Base-by-base conservation (phyloP, 306 rosid species). In the Glycine latifolia region DNA sequence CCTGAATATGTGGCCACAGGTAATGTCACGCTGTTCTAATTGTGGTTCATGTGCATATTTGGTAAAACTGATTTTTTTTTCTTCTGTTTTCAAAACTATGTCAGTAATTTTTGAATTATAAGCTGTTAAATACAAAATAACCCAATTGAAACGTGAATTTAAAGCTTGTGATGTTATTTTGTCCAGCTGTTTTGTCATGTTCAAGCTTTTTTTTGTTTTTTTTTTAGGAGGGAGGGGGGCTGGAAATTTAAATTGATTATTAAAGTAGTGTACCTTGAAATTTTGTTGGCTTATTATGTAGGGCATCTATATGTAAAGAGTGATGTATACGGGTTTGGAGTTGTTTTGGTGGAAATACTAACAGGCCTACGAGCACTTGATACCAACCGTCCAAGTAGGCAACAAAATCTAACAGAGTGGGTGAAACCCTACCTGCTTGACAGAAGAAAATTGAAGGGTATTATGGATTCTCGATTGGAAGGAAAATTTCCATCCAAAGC, bases 1-100 rank as follows among this genome's bases (percentile, higher is more conserved):
- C 99, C 98, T 3, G 99, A 96, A 77, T 96, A 96, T 61, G 88
- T 96, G 65, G 90, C 91, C 68, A 96, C 98, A 80, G 98, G 99
- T 93, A 79, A 82, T 63, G 68, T 76, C 39, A 2, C 12, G 0
- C 53, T 16, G 43, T 56, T 58, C 69, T 55, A 71, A 26, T 7
- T 49, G 31, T 31, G 48, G 43, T 47, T 58, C 10, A 69, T 47
- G 43, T 47, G 58, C 10, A 47, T 47, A 37, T 62, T 11, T 11
- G 10, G 44, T 5, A 35, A 35, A 61, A 33, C 69, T 12, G 15
- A 13, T n/a, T 44, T 54, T 6, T 54, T 6, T 4, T 49, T 15
- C 7, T 54, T 26, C n/a, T 61, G 8, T 2, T 61, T 11, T 8
- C 39, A 61, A 61, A 20, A 61, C 15, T 31, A 8, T 37, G 13